Base-by-base conservation (phyloP, 1,284 basidiomycete species). In the Vanrija humicola region DNA sequence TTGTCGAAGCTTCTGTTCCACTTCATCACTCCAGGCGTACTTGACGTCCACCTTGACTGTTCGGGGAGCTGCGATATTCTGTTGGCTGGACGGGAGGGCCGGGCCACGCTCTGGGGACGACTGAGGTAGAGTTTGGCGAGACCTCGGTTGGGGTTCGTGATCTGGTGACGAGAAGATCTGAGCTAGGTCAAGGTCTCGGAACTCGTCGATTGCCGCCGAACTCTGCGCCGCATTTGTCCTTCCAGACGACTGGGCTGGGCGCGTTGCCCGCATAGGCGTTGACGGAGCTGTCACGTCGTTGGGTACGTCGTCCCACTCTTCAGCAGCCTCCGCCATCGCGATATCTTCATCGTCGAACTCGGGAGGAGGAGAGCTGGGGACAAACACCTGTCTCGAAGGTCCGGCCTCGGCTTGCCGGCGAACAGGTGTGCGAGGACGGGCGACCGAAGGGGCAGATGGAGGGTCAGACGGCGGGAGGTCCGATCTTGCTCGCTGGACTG, bases 1-100 rank as follows among this genome's bases (percentile, higher is more conserved):
- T 2, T 78, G 70, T 39, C 79, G 82, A 19, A 97, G 79, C 12
- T 84, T 83, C 14, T 79, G 77, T 59, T 81, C 78, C 42, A 91
- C 81, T 66, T 92, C 87, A 34, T 69, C 69, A 2, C 74, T 77
- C 82, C 82, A 83, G 0, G 77, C 73, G 58, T 79, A 69, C 39
- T 63, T 61, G 50, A 64, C 59, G 23, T 73, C 69, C 3, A 66
- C 45, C 44, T 63, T 50, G 28, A 69, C 47, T 10, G 46, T 47
- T 54, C 50, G 50, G 12, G 46, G 52, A 7, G 39, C 18, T n/a
- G 29, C 34, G 5, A 34, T 34, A 10, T 34, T 34, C 34, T 34
- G 34, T 12, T 34, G 34, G 14, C 34, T 34, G 12, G 34, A 15
- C 34, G 34, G 34, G 34, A 15, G 12, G 34, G 34, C 34, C 5